Base-by-base conservation (phyloP, 345 rosid species). In the Murraya paniculata region DNA sequence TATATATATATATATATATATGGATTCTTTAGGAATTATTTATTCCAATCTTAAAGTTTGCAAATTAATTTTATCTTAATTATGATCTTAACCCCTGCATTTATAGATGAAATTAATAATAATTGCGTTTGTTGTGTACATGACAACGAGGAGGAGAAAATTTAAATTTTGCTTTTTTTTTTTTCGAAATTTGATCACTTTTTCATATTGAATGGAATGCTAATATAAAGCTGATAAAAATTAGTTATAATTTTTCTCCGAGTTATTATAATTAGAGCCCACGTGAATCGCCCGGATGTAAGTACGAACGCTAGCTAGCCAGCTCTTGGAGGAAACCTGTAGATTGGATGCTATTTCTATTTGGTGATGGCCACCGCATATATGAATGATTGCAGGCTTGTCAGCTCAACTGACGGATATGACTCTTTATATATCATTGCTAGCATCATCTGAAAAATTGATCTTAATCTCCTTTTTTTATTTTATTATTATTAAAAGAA, bases 391-490 rank as follows among this genome's bases (percentile, higher is more conserved):
- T 61, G 41, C 68, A 27, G 48, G 13, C 59, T 41, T 61, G 58
- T 74, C 77, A 74, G 68, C 77, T 62, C 39, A 74, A 61, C 4
- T 30, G 75, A 56, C 33, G 21, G 45, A 13, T 36, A 7, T 22
- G 22, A 30, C 39, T 18, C 65, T n/a, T 72, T 21, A 33, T 19
- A 24, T 73, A 48, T 13, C 53, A 50, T 55, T 18, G 33, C 33
- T 30, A 62, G 18, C 16, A 62, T 14, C 67, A 14, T 30, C 9
- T 30, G 5, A 5, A 61, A 4, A 13, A 0, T 28, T 22, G 1
- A 19, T 56, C n/a, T 22, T 22, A 22, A n/a, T 19, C n/a, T 21
- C 24, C 0, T 56, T 56, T 56, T 56, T 56, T 18, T 57, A 6
- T 57, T n/a, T 58, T 53, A 18, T 53, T 53, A 4, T 0, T 53